phyloP scores from a whole-genome alignment of 202 grass and related monocot genomes.

The Schoenoplectus tabernaemontani region DNA sequence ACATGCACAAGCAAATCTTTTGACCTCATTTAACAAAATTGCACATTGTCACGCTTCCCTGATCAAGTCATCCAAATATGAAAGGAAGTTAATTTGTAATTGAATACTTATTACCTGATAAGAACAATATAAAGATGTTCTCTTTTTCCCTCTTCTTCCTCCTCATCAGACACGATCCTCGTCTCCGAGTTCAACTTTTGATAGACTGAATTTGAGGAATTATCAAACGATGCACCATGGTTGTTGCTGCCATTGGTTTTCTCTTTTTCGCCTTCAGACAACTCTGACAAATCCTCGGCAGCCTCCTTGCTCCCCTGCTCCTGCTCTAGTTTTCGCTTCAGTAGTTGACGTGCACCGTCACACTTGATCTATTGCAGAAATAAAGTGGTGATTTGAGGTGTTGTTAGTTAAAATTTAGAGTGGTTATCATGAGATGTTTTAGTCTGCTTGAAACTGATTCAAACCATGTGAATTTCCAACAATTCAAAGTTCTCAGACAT shows the following conservation, averaged over 20 bases:
- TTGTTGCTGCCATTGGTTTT: background rate
- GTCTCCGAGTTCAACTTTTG: slow-evolving; percentile 39
- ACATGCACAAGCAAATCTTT: background rate
- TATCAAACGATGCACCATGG: background rate
- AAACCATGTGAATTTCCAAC: background rate
- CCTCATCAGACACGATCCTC: slow-evolving; percentile 45
- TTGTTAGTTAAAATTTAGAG: background rate
- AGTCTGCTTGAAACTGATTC: background rate
- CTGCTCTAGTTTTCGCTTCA: slow-evolving; percentile 31
- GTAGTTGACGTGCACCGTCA: slow-evolving; percentile 32
- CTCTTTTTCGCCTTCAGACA: slow-evolving; percentile 55
- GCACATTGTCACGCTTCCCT: background rate
- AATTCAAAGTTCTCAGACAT: background rate
- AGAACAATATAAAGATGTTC: slow-evolving; percentile 81
- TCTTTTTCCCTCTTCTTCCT: slow-evolving; percentile 23
- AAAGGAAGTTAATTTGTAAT: background rate
- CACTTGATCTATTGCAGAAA: slow-evolving; percentile 31
- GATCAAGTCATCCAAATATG: background rate
- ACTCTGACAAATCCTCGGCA: slow-evolving; percentile 55
- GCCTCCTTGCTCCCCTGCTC: slow-evolving; percentile 51
- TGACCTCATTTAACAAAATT: background rate
- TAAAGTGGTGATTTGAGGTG: background rate
- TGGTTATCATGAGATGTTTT: background rate
- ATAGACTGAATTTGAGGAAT: background rate
- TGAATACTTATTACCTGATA: slow-evolving; percentile 42